These are phyloP conservation scores for Turritis glabra DNA, from an alignment of 345 rosid genomes.

Conservation along the genomic window DNA sequence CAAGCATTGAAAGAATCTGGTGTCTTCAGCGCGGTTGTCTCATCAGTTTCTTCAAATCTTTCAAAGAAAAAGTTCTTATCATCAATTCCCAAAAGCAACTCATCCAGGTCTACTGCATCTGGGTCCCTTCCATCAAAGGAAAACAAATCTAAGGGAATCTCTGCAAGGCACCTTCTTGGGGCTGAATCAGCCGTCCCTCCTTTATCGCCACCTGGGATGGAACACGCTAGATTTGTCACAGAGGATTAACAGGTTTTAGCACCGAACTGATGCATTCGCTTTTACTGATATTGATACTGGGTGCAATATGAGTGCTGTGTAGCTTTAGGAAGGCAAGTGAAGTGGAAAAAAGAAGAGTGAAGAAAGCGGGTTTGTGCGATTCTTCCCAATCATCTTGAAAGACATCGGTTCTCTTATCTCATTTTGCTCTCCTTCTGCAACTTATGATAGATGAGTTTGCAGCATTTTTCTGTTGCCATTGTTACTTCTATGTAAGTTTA, in stretches of 20 bases:
- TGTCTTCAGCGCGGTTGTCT: conserved; percentile 68
- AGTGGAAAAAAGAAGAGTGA: conserved; percentile 14
- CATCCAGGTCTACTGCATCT: conserved; percentile 54
- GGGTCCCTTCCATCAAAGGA: conserved; percentile 51
- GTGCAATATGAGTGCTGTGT: conserved; percentile 16
- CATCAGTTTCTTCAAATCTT: conserved; percentile 55
- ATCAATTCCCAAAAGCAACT: conserved; percentile 49
- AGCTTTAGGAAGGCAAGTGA: conserved; percentile 29
- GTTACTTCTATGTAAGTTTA: conserved; percentile 28
- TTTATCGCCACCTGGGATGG: conserved; percentile 64
- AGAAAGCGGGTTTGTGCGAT: conserved; percentile 22
- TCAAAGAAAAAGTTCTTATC: conserved; percentile 58
- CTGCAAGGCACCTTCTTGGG: conserved; percentile 62
- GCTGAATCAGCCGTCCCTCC: conserved; percentile 73
- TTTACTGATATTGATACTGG: conserved; percentile 13
- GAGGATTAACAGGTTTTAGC: conserved; percentile 29
- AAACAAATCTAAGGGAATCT: conserved; percentile 43
- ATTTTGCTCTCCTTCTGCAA: conserved; percentile 26
- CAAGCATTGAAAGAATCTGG: conserved; percentile 89
- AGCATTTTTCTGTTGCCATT: conserved; percentile 6
- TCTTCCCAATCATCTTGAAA: conserved; percentile 14
- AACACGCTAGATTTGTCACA: conserved; percentile 25
- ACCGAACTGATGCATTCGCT: neutral
- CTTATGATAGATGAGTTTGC: conserved; percentile 25
- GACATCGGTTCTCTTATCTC: neutral